A percentile compares a stretch with the other conserved stretches of the same genome.
These are phyloP conservation scores for Diaporthe eres DNA, from an alignment of 2,329 filamentous ascomycete genomes.

Conservation along the genomic window DNA sequence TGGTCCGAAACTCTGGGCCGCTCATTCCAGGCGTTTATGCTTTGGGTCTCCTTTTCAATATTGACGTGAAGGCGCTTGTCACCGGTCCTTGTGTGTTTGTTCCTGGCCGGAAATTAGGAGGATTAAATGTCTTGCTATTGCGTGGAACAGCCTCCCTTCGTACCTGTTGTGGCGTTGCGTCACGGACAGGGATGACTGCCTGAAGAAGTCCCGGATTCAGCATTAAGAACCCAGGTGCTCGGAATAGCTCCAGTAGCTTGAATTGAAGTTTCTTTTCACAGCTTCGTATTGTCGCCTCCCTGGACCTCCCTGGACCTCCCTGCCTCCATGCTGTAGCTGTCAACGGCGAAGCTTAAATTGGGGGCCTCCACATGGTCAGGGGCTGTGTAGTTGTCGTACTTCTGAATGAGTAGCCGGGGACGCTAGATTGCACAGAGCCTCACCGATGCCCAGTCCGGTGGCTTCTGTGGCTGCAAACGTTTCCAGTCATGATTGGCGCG, in stretches of 20 bases:
- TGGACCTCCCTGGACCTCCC: not conserved
- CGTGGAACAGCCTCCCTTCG: slow-evolving; percentile 31
- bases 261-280: not conserved
- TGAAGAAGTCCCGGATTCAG: slow-evolving; percentile 4
- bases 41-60: slow-evolving; percentile 15
- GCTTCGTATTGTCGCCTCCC: not conserved
- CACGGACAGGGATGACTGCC: slow-evolving; percentile 19
- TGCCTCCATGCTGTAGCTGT: slow-evolving; percentile 22
- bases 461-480: slow-evolving; percentile 20
- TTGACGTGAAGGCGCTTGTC: not conserved
- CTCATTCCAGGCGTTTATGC: slow-evolving; percentile 29
- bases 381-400: not conserved
- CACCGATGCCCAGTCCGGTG: slow-evolving; percentile 12
- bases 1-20: not conserved
- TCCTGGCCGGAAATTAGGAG: slow-evolving; percentile 38
- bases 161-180: slow-evolving; percentile 25
- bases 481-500: slow-evolving; percentile 19
- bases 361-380: slow-evolving; percentile 12
- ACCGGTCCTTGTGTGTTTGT: slow-evolving; percentile 16
- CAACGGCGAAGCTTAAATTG: slow-evolving; percentile 17
- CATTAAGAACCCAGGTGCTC: not conserved
- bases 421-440: slow-evolving; percentile 17
- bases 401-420: not conserved
- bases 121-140: slow-evolving; percentile 31
- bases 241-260: not conserved